Conservation (phyloP, 257 asterid species). For the Euphrasia confusa region DNA sequence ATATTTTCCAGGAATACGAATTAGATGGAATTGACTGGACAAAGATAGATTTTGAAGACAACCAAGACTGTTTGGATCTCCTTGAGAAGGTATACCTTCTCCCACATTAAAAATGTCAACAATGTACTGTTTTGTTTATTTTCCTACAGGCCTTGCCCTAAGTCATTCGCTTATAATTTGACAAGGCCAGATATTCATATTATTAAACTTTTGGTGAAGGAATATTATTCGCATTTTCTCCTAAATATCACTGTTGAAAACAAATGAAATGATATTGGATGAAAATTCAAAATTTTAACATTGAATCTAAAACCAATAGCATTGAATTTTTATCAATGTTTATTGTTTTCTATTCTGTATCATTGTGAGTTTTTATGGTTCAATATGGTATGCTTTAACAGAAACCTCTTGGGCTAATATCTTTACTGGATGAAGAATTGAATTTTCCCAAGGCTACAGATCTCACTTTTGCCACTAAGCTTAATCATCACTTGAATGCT, state of each 20-base stretch:
- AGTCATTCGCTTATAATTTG: constrained; percentile 1
- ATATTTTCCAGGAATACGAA: constrained; percentile 62
- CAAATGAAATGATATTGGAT: too few relatives aligned
- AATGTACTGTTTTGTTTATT: constrained; percentile 1
- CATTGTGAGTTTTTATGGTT: constrained; percentile 16
- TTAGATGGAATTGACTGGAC: constrained; percentile 91
- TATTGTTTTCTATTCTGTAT: neutral
- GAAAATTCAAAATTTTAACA: too few relatives aligned
- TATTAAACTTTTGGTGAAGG: neutral
- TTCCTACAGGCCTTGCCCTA: neutral
- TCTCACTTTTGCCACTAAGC: constrained; percentile 64
- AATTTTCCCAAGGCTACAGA: constrained; percentile 69
- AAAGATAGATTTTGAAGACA: constrained; percentile 81
- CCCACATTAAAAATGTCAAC: constrained; percentile 7
- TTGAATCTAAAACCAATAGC: too few relatives aligned
- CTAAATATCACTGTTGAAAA: neutral
- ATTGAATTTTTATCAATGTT: too few relatives aligned
- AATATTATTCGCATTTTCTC: constrained; percentile 2
- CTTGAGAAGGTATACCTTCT: constrained; percentile 55
- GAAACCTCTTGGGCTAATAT: constrained; percentile 80
- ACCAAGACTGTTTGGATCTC: constrained; percentile 82
- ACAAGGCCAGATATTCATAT: constrained; percentile 8
- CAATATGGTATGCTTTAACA: constrained; percentile 33
- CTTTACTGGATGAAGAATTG: constrained; percentile 87
- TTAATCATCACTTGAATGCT: constrained; percentile 63